These are phyloP conservation scores for Pleoardoris graminearum DNA, from an alignment of 2,329 filamentous ascomycete genomes.

Conservation along the genomic window DNA sequence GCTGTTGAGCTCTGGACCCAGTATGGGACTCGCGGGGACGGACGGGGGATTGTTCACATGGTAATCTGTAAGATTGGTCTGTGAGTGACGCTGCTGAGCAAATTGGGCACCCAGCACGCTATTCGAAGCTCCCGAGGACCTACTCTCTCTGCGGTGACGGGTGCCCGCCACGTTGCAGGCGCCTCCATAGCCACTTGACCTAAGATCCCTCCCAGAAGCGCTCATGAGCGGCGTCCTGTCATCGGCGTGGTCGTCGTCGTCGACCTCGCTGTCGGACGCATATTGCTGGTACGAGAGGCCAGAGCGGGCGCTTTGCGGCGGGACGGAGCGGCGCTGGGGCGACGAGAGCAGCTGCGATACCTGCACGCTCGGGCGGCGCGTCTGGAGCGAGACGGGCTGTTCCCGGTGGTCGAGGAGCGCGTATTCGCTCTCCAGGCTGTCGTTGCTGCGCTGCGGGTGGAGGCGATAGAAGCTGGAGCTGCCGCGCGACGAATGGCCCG, in stretches of 20 bases:
- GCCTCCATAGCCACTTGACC: constrained; percentile 42
- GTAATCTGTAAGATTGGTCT: constrained; percentile 50
- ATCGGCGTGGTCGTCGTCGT: constrained; percentile 50
- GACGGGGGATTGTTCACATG: constrained; percentile 70
- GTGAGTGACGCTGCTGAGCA: constrained; percentile 32
- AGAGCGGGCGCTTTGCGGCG: constrained; percentile 23
- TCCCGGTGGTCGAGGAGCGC: constrained; percentile 82
- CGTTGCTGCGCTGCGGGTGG: constrained; percentile 69
- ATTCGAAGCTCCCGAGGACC: constrained; percentile 37
- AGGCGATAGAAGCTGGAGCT: constrained; percentile 59
- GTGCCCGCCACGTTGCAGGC: constrained; percentile 30
- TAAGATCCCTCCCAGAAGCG: constrained; percentile 41
- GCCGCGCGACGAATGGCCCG: constrained; percentile 37
- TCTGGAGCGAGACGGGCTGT: constrained; percentile 43
- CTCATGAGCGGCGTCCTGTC: constrained; percentile 61
- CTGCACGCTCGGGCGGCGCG: constrained; percentile 51
- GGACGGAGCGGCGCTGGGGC: constrained; percentile 24
- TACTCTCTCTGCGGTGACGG: constrained; percentile 35
- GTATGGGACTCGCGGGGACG: constrained; percentile 60
- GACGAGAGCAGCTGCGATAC: constrained; percentile 34
- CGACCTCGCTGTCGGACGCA: constrained; percentile 52
- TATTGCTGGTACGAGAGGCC: constrained; percentile 36
- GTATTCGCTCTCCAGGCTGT: constrained; percentile 82
- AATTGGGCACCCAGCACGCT: constrained; percentile 33
- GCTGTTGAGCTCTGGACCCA: constrained; percentile 54